phyloP scores from a whole-genome alignment of 805 yeast genomes.

The Lipomyces kockii region DNA sequence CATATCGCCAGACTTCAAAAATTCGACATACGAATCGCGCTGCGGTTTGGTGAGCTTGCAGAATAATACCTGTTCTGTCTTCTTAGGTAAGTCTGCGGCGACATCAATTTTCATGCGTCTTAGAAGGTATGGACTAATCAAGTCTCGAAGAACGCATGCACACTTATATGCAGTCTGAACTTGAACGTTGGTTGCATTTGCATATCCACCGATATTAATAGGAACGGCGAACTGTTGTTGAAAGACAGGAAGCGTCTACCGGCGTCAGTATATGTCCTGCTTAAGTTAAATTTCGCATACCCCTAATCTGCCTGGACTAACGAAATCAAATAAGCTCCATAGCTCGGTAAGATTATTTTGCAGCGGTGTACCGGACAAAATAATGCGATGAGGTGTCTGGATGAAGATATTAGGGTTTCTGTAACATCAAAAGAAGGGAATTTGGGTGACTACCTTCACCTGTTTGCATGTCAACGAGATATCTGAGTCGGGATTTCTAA shows the following conservation, averaged over 20 bases:
- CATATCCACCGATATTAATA: constrained; percentile 96
- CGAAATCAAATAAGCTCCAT: constrained; percentile 95
- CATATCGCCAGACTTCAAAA: constrained; percentile 76
- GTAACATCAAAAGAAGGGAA: neutral
- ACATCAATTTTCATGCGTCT: constrained; percentile 91
- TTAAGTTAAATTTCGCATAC: neutral
- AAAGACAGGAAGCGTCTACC: constrained; percentile 80
- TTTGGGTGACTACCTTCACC: constrained; percentile 49
- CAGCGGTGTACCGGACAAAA: constrained; percentile 94
- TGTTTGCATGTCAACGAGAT: constrained; percentile 86
- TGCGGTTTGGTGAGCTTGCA: constrained; percentile 83
- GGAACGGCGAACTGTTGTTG: constrained; percentile 92
- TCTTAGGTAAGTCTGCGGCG: constrained; percentile 91
- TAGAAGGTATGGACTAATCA: constrained; percentile 86
- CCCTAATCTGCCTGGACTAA: constrained; percentile 92
- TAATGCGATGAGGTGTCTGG: constrained; percentile 76
- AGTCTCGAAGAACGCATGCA: constrained; percentile 85
- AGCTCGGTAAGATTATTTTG: constrained; percentile 90
- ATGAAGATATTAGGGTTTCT: neutral
- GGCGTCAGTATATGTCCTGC: neutral
- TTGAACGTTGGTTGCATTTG: constrained; percentile 93
- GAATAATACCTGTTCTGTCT: constrained; percentile 91
- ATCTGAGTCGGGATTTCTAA: constrained; percentile 90
- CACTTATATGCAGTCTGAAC: constrained; percentile 96
- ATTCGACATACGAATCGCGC: constrained; percentile 71